Evolutionary conservation across 2,329 filamentous ascomycete species (phyloP).

Genomic region (Myotisia sp.): DNA sequence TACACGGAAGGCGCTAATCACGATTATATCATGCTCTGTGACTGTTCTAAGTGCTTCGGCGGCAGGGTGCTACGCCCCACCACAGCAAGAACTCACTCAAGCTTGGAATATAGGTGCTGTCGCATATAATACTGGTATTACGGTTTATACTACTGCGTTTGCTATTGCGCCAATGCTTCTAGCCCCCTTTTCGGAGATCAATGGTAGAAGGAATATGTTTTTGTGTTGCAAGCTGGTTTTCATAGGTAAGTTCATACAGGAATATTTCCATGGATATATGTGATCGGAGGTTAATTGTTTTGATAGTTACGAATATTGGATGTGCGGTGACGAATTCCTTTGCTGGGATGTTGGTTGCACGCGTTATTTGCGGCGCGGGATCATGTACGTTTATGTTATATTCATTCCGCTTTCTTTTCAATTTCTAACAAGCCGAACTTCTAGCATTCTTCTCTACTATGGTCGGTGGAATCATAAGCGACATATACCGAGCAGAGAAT

Average conservation of each 20-base stretch:
- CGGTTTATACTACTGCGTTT: constrained; percentile 69
- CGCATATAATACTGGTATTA: constrained; percentile 62
- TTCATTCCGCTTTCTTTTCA: not conserved
- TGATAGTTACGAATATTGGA: constrained; percentile 47
- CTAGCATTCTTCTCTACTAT: constrained; percentile 61
- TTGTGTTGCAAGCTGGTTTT: constrained; percentile 58
- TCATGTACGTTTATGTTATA: constrained; percentile 40
- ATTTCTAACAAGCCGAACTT: not conserved
- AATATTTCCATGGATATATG: too few species aligned
- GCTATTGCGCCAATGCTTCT: constrained; percentile 73
- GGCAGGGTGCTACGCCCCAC: constrained; percentile 65
- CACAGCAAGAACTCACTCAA: constrained; percentile 47
- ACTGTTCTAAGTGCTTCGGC: constrained; percentile 67
- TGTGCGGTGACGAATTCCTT: constrained; percentile 58
- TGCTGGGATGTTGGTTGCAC: constrained; percentile 57
- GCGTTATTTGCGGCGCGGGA: constrained; percentile 65
- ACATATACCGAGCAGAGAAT: constrained; percentile 64
- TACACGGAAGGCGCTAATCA: constrained; percentile 53
- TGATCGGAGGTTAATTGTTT: not conserved
- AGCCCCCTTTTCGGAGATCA: constrained; percentile 76
- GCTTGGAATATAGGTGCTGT: constrained; percentile 52
- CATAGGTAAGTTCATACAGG: constrained; percentile 38
- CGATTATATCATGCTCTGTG: constrained; percentile 60
- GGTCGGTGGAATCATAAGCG: constrained; percentile 80
- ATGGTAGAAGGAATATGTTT: constrained; percentile 74